Evolutionary conservation across 352 stramenopile genomes (phyloP).

Genomic region (Albugo laibachii): DNA sequence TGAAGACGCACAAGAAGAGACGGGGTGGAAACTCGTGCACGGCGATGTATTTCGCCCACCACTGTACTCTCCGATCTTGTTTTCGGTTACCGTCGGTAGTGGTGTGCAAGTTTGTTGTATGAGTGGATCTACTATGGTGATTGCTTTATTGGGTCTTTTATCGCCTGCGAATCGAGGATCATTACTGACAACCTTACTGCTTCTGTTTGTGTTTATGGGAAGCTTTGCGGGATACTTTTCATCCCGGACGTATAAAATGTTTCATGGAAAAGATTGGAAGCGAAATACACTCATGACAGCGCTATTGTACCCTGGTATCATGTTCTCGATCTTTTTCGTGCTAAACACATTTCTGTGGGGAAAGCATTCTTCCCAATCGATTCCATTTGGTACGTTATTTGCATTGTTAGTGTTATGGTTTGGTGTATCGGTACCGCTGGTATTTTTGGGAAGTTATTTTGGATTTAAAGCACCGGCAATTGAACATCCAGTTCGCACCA

Average conservation of each 20-base stretch:
- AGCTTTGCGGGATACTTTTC: constrained; percentile 93
- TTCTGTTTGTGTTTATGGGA: constrained; percentile 97
- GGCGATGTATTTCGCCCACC: constrained; percentile 97
- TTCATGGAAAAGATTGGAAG: constrained; percentile 95
- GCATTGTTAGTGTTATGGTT: constrained; percentile 95
- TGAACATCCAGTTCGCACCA: constrained; percentile 79
- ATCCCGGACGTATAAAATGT: constrained; percentile 97
- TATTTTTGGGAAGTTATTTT: constrained; percentile 97
- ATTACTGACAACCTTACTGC: constrained; percentile 88
- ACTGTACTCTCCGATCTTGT: constrained; percentile 82
- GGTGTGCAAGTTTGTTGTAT: constrained; percentile 93
- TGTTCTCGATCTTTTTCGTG: constrained; percentile 91
- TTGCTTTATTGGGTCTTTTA: constrained; percentile 8
- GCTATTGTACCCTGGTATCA: constrained; percentile 82
- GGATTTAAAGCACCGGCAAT: constrained; percentile 79
- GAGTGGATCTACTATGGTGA: constrained; percentile 70
- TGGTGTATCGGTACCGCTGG: constrained; percentile 93
- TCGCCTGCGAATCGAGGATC: constrained; percentile 52
- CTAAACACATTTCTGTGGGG: constrained; percentile 92
- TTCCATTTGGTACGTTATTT: constrained; percentile 94
- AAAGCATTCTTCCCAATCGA: constrained; percentile 68
- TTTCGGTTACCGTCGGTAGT: constrained; percentile 89
- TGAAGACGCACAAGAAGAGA: constrained; percentile 90
- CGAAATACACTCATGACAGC: constrained; percentile 91
- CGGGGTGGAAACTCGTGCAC: constrained; percentile 93